phyloP scores from a whole-genome alignment of 257 asterid genomes.

The Solanum piurae region DNA sequence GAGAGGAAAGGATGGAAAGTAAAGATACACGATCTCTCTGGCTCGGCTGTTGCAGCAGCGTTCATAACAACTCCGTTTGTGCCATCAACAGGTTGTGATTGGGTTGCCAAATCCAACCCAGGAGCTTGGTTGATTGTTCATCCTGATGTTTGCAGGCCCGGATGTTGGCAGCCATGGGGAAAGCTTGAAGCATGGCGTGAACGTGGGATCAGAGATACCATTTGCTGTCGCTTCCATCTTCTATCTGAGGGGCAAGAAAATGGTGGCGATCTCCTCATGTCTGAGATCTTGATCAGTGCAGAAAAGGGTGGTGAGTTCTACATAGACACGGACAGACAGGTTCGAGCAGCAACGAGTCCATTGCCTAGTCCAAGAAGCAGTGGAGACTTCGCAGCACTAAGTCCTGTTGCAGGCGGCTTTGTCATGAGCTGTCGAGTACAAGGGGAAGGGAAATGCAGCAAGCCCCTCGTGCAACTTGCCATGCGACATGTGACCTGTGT shows the following conservation, averaged over 20 bases:
- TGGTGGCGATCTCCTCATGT: slow-evolving; percentile 65
- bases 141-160: slow-evolving; percentile 63
- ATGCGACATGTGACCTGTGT: slow-evolving; percentile 84
- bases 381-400: slow-evolving; percentile 57
- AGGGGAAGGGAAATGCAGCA: slow-evolving; percentile 79
- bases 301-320: slow-evolving; percentile 91
- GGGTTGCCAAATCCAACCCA: slow-evolving; percentile 95
- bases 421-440: slow-evolving; percentile 88
- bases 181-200: slow-evolving; percentile 99
- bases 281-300: slow-evolving; percentile 55
- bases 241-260: slow-evolving; percentile 60
- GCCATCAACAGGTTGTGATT: slow-evolving; percentile 89
- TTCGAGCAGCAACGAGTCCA: slow-evolving; percentile 37
- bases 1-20: slow-evolving; percentile 97
- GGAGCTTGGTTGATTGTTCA: slow-evolving; percentile 94
- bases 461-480: slow-evolving; percentile 78
- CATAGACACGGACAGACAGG: slow-evolving; percentile 74
- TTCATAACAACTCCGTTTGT: slow-evolving; percentile 94
- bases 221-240: slow-evolving; percentile 81
- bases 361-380: slow-evolving; percentile 82
- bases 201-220: slow-evolving; percentile 57
- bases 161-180: slow-evolving; percentile 99
- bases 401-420: slow-evolving; percentile 64
- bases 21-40: slow-evolving; percentile 88
- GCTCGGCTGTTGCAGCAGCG: slow-evolving; percentile 94